Evolutionary conservation across 1,139 yeast species (phyloP).

Genomic region (Magnusiomyces suaveolens): DNA sequence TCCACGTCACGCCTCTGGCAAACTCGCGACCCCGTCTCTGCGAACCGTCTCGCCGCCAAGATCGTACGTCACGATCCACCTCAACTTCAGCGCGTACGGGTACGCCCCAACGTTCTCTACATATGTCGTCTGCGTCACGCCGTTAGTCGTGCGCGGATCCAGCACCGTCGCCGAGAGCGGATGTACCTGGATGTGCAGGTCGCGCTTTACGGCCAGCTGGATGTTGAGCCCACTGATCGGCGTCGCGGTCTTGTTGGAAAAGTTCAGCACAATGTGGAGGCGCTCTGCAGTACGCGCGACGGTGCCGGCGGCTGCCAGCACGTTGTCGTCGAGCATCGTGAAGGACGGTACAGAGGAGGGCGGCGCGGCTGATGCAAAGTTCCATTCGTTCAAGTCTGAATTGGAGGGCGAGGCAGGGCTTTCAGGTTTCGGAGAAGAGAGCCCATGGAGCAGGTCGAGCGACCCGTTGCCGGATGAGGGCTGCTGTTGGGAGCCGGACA

Average conservation of each 20-base stretch:
- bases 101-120: slow-evolving; percentile 35
- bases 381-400: slow-evolving; percentile 1
- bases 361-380: slow-evolving; percentile 6
- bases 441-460: neutral
- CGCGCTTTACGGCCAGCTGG: slow-evolving; percentile 75
- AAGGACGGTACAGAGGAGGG: neutral
- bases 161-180: slow-evolving; percentile 59
- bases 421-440: neutral
- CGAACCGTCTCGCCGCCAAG: slow-evolving; percentile 17
- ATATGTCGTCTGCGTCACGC: slow-evolving; percentile 49
- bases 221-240: slow-evolving; percentile 47
- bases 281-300: neutral
- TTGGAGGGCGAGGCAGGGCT: neutral
- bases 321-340: neutral
- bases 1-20: slow-evolving; percentile 1
- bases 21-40: slow-evolving; percentile 18
- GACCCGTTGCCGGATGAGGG: slow-evolving; percentile 6
- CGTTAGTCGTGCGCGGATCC: slow-evolving; percentile 43
- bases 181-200: slow-evolving; percentile 52
- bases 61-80: slow-evolving; percentile 69
- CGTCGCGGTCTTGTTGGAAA: slow-evolving; percentile 4
- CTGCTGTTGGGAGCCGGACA: slow-evolving; percentile 3
- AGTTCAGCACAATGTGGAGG: neutral
- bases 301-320: slow-evolving; percentile 1
- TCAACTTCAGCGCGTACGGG: slow-evolving; percentile 44